These are phyloP conservation scores for Starmerella scarabaei DNA, from an alignment of 805 yeast species.

Conservation along the genomic window DNA sequence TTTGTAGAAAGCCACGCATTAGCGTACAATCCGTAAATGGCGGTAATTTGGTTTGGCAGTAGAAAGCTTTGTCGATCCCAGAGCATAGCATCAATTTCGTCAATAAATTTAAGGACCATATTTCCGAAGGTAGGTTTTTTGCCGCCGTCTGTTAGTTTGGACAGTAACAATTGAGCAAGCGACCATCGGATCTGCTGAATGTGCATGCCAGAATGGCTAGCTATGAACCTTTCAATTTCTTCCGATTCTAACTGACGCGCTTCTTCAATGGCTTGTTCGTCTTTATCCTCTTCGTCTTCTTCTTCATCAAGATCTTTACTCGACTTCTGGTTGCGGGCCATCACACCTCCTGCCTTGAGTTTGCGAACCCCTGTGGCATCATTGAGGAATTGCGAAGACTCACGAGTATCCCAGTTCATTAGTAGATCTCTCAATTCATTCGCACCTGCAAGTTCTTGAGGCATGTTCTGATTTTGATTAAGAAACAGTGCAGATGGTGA, in stretches of 20 bases:
- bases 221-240: constrained; percentile 8
- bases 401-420: constrained; percentile 11
- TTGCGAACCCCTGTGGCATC: constrained; percentile 13
- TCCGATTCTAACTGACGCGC: not conserved
- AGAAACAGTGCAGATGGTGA: constrained; percentile 12
- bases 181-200: constrained; percentile 14
- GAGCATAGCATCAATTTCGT: constrained; percentile 8
- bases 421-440: constrained; percentile 13
- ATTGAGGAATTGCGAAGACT: constrained; percentile 8
- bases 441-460: constrained; percentile 5
- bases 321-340: not conserved
- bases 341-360: constrained; percentile 6
- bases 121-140: constrained; percentile 1
- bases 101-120: constrained; percentile 4
- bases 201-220: constrained; percentile 3
- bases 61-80: constrained; percentile 11
- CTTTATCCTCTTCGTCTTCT: constrained; percentile 1
- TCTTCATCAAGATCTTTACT: not conserved
- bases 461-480: constrained; percentile 2
- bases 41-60: not conserved
- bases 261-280: not conserved
- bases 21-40: constrained; percentile 13
- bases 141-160: constrained; percentile 2
- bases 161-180: constrained; percentile 4
- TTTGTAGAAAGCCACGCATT: constrained; percentile 10